Conservation (phyloP, 108 stramenopile genomes). For the Pseudonitzschia pungens region DNA sequence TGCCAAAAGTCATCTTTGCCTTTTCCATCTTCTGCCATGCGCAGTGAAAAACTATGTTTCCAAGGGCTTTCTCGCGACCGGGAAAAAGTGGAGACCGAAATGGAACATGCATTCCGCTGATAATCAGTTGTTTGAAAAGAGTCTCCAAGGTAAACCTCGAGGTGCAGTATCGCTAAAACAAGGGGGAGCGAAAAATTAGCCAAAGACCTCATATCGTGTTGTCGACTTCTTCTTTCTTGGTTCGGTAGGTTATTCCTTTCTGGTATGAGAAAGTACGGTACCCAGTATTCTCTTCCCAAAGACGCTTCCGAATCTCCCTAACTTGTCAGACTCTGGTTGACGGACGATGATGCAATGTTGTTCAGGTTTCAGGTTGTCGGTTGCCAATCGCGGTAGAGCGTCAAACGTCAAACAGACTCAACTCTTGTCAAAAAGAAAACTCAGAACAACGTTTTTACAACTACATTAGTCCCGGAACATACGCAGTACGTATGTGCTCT, state of each 20-base stretch:
- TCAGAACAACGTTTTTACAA: no score
- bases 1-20: slow-evolving; percentile 56
- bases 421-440: no score
- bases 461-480: no score
- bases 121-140: neutral
- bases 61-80: neutral
- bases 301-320: no score
- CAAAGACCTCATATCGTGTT: neutral
- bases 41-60: neutral
- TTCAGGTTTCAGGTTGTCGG: no score
- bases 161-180: slow-evolving; percentile 4
- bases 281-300: no score
- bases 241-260: neutral
- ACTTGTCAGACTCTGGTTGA: no score
- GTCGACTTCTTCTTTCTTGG: neutral
- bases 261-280: neutral
- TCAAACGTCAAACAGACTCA: no score
- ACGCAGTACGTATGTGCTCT: no score
- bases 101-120: neutral
- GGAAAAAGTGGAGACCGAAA: neutral
- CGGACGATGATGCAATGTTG: no score
- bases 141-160: neutral
- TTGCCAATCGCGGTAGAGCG: no score
- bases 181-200: neutral
- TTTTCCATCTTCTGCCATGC: slow-evolving; percentile 8